Evolutionary conservation across 768 basidiomycete genomes (phyloP).

Genomic region (Mycena leptocephala): DNA sequence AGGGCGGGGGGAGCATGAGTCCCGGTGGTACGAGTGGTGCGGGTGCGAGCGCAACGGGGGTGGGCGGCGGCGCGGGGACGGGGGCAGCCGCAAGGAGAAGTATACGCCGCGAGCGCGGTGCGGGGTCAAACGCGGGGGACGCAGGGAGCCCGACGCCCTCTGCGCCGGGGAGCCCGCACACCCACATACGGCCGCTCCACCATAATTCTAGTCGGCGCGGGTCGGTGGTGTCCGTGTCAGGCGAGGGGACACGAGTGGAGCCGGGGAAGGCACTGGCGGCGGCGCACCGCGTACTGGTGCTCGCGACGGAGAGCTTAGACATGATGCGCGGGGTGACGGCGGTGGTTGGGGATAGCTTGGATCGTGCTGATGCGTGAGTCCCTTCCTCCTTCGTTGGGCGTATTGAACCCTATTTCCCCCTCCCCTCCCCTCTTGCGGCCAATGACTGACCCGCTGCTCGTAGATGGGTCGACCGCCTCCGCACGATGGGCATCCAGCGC

Average conservation of each 20-base stretch:
- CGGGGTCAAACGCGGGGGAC: slow-evolving; percentile 40
- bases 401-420: too few species aligned
- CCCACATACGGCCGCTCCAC: slow-evolving; percentile 41
- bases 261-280: slow-evolving; percentile 78
- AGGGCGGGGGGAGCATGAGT: slow-evolving; percentile 36
- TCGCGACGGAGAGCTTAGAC: slow-evolving; percentile 93
- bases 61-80: slow-evolving; percentile 48
- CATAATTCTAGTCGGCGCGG: slow-evolving; percentile 26
- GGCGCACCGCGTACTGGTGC: slow-evolving; percentile 85
- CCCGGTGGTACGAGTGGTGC: slow-evolving; percentile 47
- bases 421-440: not conserved
- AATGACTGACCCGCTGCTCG: slow-evolving; percentile 16
- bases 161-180: slow-evolving; percentile 45
- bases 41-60: slow-evolving; percentile 50
- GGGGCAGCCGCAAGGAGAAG: slow-evolving; percentile 47
- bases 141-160: slow-evolving; percentile 43
- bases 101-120: slow-evolving; percentile 58
- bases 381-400: slow-evolving; percentile 19
- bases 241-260: slow-evolving; percentile 44
- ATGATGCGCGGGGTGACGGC: slow-evolving; percentile 93
- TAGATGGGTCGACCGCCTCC: slow-evolving; percentile 90
- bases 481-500: slow-evolving; percentile 84
- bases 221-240: slow-evolving; percentile 15
- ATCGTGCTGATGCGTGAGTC: slow-evolving; percentile 88
- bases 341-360: slow-evolving; percentile 90